Evolutionary conservation across 2,329 filamentous ascomycete species (phyloP).

Genomic region (Magnaporthales sp.): DNA sequence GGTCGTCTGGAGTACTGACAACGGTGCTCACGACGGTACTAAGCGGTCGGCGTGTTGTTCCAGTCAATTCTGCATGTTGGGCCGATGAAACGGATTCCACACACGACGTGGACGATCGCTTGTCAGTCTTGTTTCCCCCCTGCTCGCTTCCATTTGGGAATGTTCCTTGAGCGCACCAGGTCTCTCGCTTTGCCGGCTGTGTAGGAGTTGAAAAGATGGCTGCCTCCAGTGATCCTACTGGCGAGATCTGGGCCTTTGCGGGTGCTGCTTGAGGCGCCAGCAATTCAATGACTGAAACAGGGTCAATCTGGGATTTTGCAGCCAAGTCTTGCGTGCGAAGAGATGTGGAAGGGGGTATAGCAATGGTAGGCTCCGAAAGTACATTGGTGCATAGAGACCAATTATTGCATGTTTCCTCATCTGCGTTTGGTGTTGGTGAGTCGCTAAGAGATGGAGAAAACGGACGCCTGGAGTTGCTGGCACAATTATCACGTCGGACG

Average conservation of each 20-base stretch:
- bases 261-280: not conserved
- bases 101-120: not conserved
- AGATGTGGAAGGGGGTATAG: not conserved
- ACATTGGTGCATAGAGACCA: not conserved
- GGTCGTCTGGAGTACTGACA: not conserved
- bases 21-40: not conserved
- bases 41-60: not conserved
- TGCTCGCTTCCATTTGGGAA: not conserved
- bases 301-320: not conserved
- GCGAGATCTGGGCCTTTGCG: not conserved
- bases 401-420: not conserved
- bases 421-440: not conserved
- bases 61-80: not conserved
- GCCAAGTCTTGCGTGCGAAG: not conserved
- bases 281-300: not conserved
- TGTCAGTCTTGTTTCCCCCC: not conserved
- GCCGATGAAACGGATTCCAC: not conserved
- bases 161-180: not conserved
- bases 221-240: not conserved
- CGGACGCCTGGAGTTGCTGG: not conserved
- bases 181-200: not conserved
- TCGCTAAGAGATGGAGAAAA: not conserved
- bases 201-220: not conserved
- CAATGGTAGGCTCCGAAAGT: not conserved
- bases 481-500: not conserved